phyloP scores from a whole-genome alignment of 331 rosid genomes.

The Phaseolus coccineus region DNA sequence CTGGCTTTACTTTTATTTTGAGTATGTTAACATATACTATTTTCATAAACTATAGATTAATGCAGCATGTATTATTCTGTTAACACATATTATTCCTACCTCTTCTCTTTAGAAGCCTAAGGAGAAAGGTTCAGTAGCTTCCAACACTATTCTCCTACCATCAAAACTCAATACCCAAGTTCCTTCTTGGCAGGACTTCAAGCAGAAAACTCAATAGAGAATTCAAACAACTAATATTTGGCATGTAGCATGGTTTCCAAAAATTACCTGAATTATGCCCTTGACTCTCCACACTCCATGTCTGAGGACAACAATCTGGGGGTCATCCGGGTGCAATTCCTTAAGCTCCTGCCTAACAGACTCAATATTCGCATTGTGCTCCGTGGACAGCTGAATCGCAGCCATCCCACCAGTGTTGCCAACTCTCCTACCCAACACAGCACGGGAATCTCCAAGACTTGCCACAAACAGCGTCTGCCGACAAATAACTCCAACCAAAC shows the following conservation, averaged over 20 bases:
- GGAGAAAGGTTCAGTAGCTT: slow-evolving; percentile 13
- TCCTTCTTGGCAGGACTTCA: slow-evolving; percentile 7
- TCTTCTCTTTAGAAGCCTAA: not conserved
- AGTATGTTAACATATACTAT: not conserved
- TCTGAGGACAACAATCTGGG: slow-evolving; percentile 80
- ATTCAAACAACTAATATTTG: slow-evolving; percentile 18
- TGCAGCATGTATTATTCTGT: not conserved
- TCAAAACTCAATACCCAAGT: slow-evolving; percentile 34
- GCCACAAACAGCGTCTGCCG: slow-evolving; percentile 84
- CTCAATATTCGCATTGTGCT: slow-evolving; percentile 90
- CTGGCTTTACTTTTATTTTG: not conserved
- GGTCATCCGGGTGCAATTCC: slow-evolving; percentile 80
- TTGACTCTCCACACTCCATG: slow-evolving; percentile 98
- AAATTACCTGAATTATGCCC: slow-evolving; percentile 91
- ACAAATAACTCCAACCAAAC: slow-evolving; percentile 76
- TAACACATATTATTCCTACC: not conserved
- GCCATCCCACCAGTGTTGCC: slow-evolving; percentile 85
- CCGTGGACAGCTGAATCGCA: slow-evolving; percentile 82
- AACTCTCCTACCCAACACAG: slow-evolving; percentile 86
- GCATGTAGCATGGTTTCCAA: not conserved
- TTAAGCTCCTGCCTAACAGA: slow-evolving; percentile 74
- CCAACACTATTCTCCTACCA: slow-evolving; percentile 44
- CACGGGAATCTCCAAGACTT: slow-evolving; percentile 88
- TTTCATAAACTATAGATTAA: slow-evolving; percentile 8
- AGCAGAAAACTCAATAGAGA: slow-evolving; percentile 1